Base-by-base conservation (phyloP, 2,329 filamentous ascomycete species). In the Botrytis elliptica region DNA sequence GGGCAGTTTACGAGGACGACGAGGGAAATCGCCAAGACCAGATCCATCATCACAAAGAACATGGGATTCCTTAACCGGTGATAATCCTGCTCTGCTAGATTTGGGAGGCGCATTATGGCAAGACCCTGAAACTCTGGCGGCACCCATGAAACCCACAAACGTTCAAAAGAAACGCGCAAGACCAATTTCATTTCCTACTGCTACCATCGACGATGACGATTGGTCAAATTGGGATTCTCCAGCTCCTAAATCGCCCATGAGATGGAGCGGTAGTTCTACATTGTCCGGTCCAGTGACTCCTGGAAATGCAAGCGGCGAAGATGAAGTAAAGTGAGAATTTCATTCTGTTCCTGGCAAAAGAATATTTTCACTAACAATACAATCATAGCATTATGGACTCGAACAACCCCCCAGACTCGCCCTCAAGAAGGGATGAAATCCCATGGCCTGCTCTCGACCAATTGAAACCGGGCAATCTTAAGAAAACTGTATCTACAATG, bases 401-500 rank as follows among this genome's bases (percentile, higher is more conserved):
- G 49, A 74, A 74, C 33, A 74, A 77, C 62, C 75, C 70, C 49
- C 64, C 76, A 20, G 74, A 70, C 62, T 77, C 76, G 18, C 75
- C 77, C 60, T 77, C 76, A 40, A 80, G 76, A 70, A 75, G 75
- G 10, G 79, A 80, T 38, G 78, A 81, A 5, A 85, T 86, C 22
- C 85, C 78, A 60, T 82, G 81, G 81, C 79, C 80, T 25, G 79
- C 77, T 18, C 72, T 81, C 84, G 90, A 79, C 81, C 89, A 74
- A 81, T 92, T 42, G 57, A 81, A 79, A 42, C 92, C 94, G 52
- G 76, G 90, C 77, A 94, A 93, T 78, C 84, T 98, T 77, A 93
- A 94, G 81, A 88, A 90, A 55, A 95, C 93, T 0, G 93, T 95
- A n/a, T 92, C 91, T 52, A 92, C 92, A 75, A 86, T 97, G 73